Conservation (phyloP, 495 filamentous ascomycete species). For the Elasticomyces elasticus region DNA sequence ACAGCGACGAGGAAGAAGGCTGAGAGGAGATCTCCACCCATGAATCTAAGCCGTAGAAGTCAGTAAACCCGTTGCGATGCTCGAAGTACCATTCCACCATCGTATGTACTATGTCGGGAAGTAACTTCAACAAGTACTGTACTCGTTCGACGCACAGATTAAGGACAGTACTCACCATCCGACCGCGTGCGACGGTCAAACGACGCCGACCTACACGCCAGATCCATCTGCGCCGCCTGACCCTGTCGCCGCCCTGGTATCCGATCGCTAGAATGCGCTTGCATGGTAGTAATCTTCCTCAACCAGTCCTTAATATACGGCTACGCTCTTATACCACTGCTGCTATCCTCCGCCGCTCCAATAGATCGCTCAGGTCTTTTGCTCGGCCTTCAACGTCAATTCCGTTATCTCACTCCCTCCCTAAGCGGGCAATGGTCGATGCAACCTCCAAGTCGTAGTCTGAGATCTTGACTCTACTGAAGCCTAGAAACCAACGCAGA, state of each 20-base stretch:
- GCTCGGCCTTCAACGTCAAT: too few species aligned
- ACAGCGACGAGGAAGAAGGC: conserved; percentile 83
- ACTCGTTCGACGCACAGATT: background rate
- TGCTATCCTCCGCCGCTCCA: too few species aligned
- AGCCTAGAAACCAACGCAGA: too few species aligned
- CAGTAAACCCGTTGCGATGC: conserved; percentile 1
- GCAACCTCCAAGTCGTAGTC: too few species aligned
- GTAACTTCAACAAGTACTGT: background rate
- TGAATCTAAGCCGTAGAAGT: conserved; percentile 53
- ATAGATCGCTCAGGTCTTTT: too few species aligned
- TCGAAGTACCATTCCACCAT: conserved; percentile 4
- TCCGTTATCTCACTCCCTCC: too few species aligned
- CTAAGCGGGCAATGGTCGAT: too few species aligned
- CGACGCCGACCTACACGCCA: conserved; percentile 14
- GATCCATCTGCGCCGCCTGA: conserved; percentile 2
- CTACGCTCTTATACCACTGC: too few species aligned
- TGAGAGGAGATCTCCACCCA: conserved; percentile 95
- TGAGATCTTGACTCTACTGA: too few species aligned
- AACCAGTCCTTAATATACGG: too few species aligned
- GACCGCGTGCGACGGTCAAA: conserved; percentile 17
- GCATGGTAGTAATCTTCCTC: too few species aligned
- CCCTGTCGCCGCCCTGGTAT: background rate
- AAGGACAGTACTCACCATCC: conserved; percentile 13
- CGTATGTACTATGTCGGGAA: background rate
- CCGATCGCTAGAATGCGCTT: conserved; percentile 7